Evolutionary conservation across 2,329 filamentous ascomycete species (phyloP).

Genomic region (Fusarium verrucosum): DNA sequence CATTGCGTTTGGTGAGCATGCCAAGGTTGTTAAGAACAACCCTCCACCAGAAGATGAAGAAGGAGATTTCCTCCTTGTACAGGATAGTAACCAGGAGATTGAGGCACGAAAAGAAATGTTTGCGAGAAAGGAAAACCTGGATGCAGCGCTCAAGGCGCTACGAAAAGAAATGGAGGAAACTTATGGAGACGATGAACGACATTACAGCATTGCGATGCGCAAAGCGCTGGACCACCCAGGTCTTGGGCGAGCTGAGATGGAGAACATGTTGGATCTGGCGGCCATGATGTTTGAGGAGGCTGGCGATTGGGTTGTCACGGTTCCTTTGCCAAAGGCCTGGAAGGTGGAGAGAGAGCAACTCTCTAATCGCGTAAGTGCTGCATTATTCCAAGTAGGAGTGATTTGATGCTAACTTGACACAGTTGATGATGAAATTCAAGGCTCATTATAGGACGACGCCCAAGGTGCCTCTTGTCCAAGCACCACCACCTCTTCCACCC

Average conservation of each 20-base stretch:
- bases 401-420: slow-evolving; percentile 32
- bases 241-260: slow-evolving; percentile 54
- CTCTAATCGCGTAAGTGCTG: slow-evolving; percentile 49
- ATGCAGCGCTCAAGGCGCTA: slow-evolving; percentile 60
- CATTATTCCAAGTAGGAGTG: neutral
- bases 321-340: slow-evolving; percentile 55
- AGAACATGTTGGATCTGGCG: slow-evolving; percentile 55
- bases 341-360: slow-evolving; percentile 50
- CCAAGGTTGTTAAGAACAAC: slow-evolving; percentile 56
- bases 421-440: slow-evolving; percentile 53
- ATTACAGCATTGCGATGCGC: slow-evolving; percentile 55
- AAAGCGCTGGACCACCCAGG: slow-evolving; percentile 54
- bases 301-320: slow-evolving; percentile 53
- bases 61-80: slow-evolving; percentile 52
- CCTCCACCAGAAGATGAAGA: slow-evolving; percentile 51
- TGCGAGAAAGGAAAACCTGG: slow-evolving; percentile 70
- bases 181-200: slow-evolving; percentile 50
- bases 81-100: slow-evolving; percentile 58
- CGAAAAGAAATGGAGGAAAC: slow-evolving; percentile 57
- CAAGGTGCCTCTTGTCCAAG: slow-evolving; percentile 41
- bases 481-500: slow-evolving; percentile 30
- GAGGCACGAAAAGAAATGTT: slow-evolving; percentile 70
- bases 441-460: slow-evolving; percentile 52
- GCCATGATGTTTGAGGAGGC: slow-evolving; percentile 60
- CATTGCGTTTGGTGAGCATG: slow-evolving; percentile 70